These are phyloP conservation scores for Ogataea kodamae DNA, from an alignment of 805 yeast species.

Conservation along the genomic window DNA sequence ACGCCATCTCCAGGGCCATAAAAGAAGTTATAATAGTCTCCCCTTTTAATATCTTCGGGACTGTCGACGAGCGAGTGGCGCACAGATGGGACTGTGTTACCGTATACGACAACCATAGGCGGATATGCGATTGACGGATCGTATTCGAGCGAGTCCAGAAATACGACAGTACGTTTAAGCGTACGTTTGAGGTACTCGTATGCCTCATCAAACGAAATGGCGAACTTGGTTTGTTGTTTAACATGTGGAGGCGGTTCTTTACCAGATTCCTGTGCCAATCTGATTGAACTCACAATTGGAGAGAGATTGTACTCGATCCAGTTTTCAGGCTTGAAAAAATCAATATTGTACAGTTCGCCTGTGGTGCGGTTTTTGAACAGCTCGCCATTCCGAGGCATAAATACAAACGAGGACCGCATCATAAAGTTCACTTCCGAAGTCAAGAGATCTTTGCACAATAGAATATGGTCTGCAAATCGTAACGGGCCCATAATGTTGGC, in stretches of 20 bases:
- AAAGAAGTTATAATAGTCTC: conserved; percentile 70
- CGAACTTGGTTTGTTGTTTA: conserved; percentile 30
- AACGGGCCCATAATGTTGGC: conserved; percentile 84
- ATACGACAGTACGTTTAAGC: conserved; percentile 55
- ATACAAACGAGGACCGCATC: conserved; percentile 81
- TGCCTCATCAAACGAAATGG: conserved; percentile 52
- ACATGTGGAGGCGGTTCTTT: conserved; percentile 14
- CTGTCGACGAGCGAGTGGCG: conserved; percentile 71
- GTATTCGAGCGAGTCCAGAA: conserved; percentile 52
- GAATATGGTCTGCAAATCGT: conserved; percentile 74
- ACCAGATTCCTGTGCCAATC: conserved; percentile 30
- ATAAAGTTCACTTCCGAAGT: conserved; percentile 81
- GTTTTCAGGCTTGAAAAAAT: conserved; percentile 73
- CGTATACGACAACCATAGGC: conserved; percentile 79
- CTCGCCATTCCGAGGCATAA: conserved; percentile 72
- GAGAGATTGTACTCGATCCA: conserved; percentile 77
- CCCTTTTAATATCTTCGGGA: conserved; percentile 58
- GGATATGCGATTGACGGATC: conserved; percentile 57
- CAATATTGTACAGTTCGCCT: conserved; percentile 57
- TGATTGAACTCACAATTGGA: conserved; percentile 56
- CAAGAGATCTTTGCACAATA: conserved; percentile 68
- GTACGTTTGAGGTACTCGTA: conserved; percentile 62
- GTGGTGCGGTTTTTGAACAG: conserved; percentile 65
- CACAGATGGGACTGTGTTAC: conserved; percentile 80
- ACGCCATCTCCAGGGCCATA: conserved; percentile 96